Conservation (phyloP, 1,284 basidiomycete genomes). For the Cutaneotrichosporon dermatis region DNA sequence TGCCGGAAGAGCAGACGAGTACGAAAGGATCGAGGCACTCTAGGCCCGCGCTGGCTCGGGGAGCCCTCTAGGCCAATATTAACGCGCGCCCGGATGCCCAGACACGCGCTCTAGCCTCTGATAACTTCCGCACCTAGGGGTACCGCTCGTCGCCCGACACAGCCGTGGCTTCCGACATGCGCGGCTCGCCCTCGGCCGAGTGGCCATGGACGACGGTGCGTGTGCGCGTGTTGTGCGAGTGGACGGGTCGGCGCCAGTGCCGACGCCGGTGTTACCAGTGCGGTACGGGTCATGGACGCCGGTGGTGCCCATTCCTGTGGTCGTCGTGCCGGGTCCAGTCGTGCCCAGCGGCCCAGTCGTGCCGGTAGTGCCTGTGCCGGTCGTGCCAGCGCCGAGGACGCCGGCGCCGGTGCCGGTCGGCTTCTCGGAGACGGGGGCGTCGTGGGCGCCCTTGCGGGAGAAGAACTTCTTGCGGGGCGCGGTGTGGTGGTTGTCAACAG, state of each 20-base stretch:
- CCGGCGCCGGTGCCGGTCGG: neutral
- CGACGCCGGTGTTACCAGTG: neutral
- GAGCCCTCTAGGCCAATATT: no score
- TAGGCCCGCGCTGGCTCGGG: no score
- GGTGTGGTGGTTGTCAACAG: neutral
- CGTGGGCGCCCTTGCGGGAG: conserved; percentile 25
- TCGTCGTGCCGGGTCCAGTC: neutral
- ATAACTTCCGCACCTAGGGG: neutral
- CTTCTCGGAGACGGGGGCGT: conserved; percentile 10
- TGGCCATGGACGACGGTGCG: neutral
- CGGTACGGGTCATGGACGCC: no score
- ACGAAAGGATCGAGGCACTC: no score
- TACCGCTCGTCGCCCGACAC: neutral
- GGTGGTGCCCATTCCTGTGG: neutral
- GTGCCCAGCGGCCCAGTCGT: neutral
- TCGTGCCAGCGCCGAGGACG: neutral
- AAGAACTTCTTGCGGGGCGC: conserved; percentile 23
- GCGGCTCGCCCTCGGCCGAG: conserved; percentile 10
- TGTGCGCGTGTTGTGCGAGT: neutral
- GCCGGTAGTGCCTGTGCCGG: neutral
- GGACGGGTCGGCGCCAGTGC: neutral
- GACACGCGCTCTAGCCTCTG: no score
- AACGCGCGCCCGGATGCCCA: no score
- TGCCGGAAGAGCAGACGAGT: no score
- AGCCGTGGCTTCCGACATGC: conserved; percentile 18